Evolutionary conservation across 257 asterid species (phyloP), one percentile per base, ranked within the genome.

Genomic region (Linaria vulgaris): DNA sequence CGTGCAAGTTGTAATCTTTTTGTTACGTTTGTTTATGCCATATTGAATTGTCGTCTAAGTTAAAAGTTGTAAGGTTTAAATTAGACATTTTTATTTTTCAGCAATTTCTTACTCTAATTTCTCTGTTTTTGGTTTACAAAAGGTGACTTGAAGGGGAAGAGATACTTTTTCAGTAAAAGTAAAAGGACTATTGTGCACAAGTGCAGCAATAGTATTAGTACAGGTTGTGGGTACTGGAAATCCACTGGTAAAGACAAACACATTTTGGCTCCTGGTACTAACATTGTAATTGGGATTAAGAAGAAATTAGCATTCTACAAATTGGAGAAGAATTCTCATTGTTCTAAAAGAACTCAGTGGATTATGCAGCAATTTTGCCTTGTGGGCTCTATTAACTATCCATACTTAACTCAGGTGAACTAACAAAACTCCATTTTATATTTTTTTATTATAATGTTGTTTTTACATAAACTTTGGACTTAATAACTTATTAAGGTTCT

Each of bases 201-300:
- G 31, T 58, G 66, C 61, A 31, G 61, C 41, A 24, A 43, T 38
- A 58, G 19, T 23, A 52, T 64, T 12, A 37, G 34, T 48, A 60
- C 61, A 12, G 84, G 69, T 38, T 64, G 71, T 71, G 86, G 89
- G 8, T 81, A 74, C 72, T 84, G 87, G 85, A 84, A 70, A 63
- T 45, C 59, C 5, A 63, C 38, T 25, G 84, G 82, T 9, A 74
- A 68, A 61, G 57, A 63, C 39, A 77, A 68, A 75, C 80, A 65
- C 13, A 61, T 83, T 15, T 22, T 64, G 34, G 78, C 61, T 57
- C 67, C 60, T 13, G 76, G 44, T 20, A 61, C 37, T 15, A 64
- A 72, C 41, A 8, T 12, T 13, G 24, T 64, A 9, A 63, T 76
- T 62, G 90, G 82, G 20, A 57, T 77, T 17, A 79, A 59, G 66